These are phyloP conservation scores for Aegle marmelos DNA, from an alignment of 345 rosid genomes.

Conservation along the genomic window DNA sequence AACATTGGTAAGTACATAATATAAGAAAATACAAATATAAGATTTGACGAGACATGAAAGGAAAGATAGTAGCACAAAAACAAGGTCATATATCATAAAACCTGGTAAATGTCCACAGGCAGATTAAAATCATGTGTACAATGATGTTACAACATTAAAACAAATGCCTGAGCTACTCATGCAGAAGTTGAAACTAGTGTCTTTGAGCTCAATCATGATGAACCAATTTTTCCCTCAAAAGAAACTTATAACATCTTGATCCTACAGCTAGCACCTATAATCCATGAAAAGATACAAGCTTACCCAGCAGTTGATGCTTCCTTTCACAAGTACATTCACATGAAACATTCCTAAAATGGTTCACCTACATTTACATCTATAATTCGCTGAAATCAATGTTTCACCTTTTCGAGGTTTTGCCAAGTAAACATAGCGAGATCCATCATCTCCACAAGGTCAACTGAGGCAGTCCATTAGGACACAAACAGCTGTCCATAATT, in stretches of 20 bases:
- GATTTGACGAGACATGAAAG: not conserved
- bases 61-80: not conserved
- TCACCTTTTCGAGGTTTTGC: not conserved
- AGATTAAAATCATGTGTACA: not conserved
- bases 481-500: not conserved
- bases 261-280: not conserved
- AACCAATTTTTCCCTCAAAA: not conserved
- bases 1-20: not conserved
- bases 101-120: not conserved
- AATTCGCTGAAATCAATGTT: conserved; percentile 6
- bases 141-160: not conserved
- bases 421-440: conserved; percentile 9
- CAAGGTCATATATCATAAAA: not conserved
- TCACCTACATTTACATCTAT: not conserved
- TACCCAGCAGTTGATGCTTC: not conserved
- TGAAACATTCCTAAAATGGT: conserved; percentile 8
- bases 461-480: not conserved
- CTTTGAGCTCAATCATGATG: not conserved
- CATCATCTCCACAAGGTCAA: not conserved
- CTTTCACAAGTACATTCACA: not conserved
- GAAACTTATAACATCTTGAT: not conserved
- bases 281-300: not conserved
- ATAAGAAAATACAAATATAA: not conserved
- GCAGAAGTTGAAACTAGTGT: not conserved
- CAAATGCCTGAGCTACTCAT: not conserved